Conservation (phyloP, 768 basidiomycete species). For the Auricularia cornea region DNA sequence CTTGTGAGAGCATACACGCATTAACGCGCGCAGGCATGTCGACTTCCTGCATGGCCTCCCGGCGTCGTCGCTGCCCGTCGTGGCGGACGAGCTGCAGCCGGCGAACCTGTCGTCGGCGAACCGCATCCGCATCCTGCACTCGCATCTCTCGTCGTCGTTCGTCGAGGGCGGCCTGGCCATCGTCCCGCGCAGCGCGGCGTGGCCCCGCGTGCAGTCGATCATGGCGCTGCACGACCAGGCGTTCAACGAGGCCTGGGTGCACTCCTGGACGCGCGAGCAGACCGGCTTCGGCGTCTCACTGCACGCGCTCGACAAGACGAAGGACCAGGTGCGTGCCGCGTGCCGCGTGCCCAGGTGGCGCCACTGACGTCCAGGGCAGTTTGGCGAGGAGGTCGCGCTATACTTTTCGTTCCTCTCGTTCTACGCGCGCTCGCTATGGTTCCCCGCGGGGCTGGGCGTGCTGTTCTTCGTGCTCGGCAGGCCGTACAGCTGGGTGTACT, state of each 20-base stretch:
- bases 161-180: conserved; percentile 83
- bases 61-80: conserved; percentile 36
- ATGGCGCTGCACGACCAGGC: conserved; percentile 77
- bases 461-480: conserved; percentile 60
- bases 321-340: conserved; percentile 52
- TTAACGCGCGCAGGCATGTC: conserved; percentile 40
- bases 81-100: conserved; percentile 34
- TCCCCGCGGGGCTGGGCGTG: conserved; percentile 66
- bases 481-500: conserved; percentile 72
- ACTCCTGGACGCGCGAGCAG: conserved; percentile 59
- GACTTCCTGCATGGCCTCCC: conserved; percentile 73
- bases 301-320: conserved; percentile 57
- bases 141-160: conserved; percentile 58
- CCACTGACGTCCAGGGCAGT: conserved; percentile 28
- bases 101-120: conserved; percentile 53
- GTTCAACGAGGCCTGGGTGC: conserved; percentile 75
- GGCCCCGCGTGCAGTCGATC: conserved; percentile 75
- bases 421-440: conserved; percentile 71
- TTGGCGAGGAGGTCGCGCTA: conserved; percentile 74
- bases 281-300: conserved; percentile 39
- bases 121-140: conserved; percentile 69
- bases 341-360: background rate
- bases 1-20: background rate
- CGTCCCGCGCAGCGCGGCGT: conserved; percentile 57
- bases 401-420: conserved; percentile 85